Conservation (phyloP, 2,329 filamentous ascomycete species). For the Aspergillaceae sp. region DNA sequence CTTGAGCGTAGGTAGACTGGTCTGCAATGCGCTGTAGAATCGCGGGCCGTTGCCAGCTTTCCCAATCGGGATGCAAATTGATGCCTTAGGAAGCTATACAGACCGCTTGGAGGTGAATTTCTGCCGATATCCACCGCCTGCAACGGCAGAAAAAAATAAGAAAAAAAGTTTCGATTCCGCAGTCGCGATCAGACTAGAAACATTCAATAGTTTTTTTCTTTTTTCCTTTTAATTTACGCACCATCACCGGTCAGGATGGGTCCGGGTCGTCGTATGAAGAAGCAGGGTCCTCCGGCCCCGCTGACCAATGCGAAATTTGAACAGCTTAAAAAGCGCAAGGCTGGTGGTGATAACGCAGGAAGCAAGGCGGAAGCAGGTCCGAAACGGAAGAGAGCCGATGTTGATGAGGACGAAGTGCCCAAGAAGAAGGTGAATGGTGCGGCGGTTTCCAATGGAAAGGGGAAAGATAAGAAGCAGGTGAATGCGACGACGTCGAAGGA, state of each 20-base stretch:
- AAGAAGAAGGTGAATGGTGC: constrained; percentile 35
- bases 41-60: constrained; percentile 4
- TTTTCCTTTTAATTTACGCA: not conserved
- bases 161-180: constrained; percentile 20
- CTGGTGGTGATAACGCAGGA: constrained; percentile 57
- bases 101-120: constrained; percentile 16
- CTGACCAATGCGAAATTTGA: constrained; percentile 63
- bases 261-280: constrained; percentile 84
- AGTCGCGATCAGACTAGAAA: constrained; percentile 5
- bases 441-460: constrained; percentile 19
- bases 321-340: constrained; percentile 70
- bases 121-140: constrained; percentile 21
- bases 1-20: too few species aligned
- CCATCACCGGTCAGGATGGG: constrained; percentile 56
- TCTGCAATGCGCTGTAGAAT: not conserved
- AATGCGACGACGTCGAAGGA: constrained; percentile 22
- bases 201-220: not conserved
- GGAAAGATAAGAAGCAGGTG: constrained; percentile 18
- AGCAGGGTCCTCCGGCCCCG: constrained; percentile 78
- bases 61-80: constrained; percentile 10
- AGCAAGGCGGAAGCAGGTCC: constrained; percentile 46
- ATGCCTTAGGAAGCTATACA: constrained; percentile 2
- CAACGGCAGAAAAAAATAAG: constrained; percentile 17
- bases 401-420: constrained; percentile 34
- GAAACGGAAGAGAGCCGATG: constrained; percentile 53